Evolutionary conservation across 176 grass and related monocot species (phyloP).

Genomic region (Oryza glumipatula): DNA sequence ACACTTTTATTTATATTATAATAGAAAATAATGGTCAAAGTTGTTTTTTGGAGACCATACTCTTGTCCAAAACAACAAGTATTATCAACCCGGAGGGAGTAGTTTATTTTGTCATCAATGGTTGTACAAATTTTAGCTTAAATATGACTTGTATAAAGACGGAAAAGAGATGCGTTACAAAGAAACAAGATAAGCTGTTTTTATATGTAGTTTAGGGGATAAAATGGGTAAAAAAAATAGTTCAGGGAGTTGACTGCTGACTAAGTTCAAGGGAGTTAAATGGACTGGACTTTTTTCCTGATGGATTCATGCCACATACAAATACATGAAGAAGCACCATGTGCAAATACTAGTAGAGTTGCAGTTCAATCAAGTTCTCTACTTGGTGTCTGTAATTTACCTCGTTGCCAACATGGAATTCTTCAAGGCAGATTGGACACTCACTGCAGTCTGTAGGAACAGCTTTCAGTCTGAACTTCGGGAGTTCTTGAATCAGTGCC

Average conservation of each 20-base stretch:
- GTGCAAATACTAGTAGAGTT: background rate
- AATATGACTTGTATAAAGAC: background rate
- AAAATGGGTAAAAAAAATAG: background rate
- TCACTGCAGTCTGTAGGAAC: slow-evolving; percentile 94
- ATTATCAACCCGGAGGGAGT: too few relatives aligned
- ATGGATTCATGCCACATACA: slow-evolving; percentile 6
- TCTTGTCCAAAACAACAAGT: too few relatives aligned
- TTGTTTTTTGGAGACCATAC: too few relatives aligned
- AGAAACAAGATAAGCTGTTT: background rate
- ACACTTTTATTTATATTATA: too few relatives aligned
- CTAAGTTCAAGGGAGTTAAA: background rate
- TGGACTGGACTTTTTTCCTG: background rate
- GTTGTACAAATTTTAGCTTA: background rate
- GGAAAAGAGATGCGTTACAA: background rate
- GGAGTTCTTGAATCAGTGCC: slow-evolving; percentile 95
- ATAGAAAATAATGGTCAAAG: too few relatives aligned
- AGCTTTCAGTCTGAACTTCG: slow-evolving; percentile 88
- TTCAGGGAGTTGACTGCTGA: background rate
- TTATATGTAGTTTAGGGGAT: background rate
- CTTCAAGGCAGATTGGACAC: slow-evolving; percentile 97
- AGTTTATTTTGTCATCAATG: too few relatives aligned
- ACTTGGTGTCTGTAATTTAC: slow-evolving; percentile 27
- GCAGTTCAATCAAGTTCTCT: background rate
- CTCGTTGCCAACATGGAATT: slow-evolving; percentile 91
- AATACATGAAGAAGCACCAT: background rate